Conservation (phyloP, 2,329 filamentous ascomycete genomes). For the Knufia fluminis region DNA sequence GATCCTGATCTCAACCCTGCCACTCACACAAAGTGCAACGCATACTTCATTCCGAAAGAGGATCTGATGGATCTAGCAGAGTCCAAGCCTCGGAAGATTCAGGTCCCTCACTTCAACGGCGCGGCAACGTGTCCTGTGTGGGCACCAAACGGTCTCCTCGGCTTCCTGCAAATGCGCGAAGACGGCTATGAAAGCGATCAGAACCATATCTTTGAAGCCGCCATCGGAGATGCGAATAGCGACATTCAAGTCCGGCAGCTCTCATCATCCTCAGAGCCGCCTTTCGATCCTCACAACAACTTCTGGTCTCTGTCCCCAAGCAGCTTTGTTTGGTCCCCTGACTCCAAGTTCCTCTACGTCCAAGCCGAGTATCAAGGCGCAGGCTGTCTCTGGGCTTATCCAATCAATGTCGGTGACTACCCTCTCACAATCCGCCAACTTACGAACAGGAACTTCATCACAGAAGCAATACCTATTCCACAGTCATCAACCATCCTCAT, state of each 20-base stretch:
- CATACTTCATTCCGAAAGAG: conserved; percentile 37
- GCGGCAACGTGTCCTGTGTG: conserved; percentile 38
- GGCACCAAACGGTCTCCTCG: conserved; percentile 36
- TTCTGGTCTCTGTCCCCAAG: conserved; percentile 36
- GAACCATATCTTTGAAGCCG: conserved; percentile 36
- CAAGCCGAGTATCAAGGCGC: conserved; percentile 35
- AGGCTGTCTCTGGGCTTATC: conserved; percentile 33
- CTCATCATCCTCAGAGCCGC: conserved; percentile 20
- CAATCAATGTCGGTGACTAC: conserved; percentile 11
- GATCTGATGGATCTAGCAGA: conserved; percentile 31
- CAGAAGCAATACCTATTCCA: conserved; percentile 30
- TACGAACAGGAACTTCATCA: conserved; percentile 34
- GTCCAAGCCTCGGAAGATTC: conserved; percentile 27
- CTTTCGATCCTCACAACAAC: too few relatives aligned
- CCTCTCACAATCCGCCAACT: conserved; percentile 25
- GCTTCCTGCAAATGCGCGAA: conserved; percentile 35
- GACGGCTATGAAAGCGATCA: conserved; percentile 42
- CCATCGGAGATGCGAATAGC: neutral
- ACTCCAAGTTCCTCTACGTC: conserved; percentile 34
- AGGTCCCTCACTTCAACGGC: conserved; percentile 29
- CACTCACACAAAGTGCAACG: conserved; percentile 38
- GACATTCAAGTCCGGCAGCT: neutral
- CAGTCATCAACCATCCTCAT: conserved; percentile 31
- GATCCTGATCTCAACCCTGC: conserved; percentile 38
- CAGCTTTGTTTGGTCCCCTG: conserved; percentile 32